Evolutionary conservation across 306 rosid genomes (phyloP).

Genomic region (Delonix regia): DNA sequence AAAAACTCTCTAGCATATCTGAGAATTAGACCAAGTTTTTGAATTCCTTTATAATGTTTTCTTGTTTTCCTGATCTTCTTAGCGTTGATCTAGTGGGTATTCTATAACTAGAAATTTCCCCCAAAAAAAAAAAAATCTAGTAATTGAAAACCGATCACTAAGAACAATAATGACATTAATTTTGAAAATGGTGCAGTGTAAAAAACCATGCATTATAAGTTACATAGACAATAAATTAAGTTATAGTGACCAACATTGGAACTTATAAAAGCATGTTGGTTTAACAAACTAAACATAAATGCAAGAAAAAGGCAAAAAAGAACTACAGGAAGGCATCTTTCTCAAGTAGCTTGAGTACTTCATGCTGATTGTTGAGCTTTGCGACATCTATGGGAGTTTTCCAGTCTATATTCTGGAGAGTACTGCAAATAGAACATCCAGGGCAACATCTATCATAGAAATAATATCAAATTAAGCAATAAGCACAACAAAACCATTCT

Average conservation of each 20-base stretch:
- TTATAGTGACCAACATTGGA: constrained; percentile 24
- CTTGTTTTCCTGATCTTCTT: too few relatives aligned
- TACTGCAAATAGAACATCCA: constrained; percentile 57
- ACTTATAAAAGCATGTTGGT: constrained; percentile 24
- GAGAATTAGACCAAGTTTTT: too few relatives aligned
- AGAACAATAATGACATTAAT: constrained; percentile 18
- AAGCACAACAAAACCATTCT: background rate
- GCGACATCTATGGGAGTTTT: constrained; percentile 98
- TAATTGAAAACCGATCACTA: background rate
- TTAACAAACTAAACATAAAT: constrained; percentile 25
- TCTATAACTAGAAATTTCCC: too few relatives aligned
- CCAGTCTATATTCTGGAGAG: constrained; percentile 94
- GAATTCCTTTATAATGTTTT: too few relatives aligned
- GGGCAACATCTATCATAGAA: background rate
- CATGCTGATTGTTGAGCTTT: constrained; percentile 89
- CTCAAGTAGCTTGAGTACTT: constrained; percentile 91
- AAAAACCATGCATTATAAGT: constrained; percentile 39
- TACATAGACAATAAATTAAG: constrained; percentile 25
- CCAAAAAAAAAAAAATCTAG: too few relatives aligned
- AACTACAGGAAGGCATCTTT: constrained; percentile 92
- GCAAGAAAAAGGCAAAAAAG: constrained; percentile 26
- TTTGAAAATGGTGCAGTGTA: constrained; percentile 35
- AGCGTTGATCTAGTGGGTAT: too few relatives aligned
- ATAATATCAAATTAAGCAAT: constrained; percentile 6
- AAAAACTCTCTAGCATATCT: background rate